Base-by-base conservation (phyloP, 1,284 basidiomycete genomes). In the Heterobasidion irregulare region DNA sequence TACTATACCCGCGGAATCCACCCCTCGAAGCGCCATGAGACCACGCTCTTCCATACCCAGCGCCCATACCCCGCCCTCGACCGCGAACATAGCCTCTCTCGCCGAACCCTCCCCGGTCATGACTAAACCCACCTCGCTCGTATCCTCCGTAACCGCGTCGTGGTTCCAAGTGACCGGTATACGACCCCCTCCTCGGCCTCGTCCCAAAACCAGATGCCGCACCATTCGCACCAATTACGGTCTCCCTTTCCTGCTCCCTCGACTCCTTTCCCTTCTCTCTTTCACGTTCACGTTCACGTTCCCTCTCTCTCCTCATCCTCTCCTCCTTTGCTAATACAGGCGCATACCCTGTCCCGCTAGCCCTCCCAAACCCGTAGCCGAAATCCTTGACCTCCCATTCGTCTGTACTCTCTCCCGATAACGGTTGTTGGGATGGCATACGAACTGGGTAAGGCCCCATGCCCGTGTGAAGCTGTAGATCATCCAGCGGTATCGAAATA, bases 381-480 rank as follows among this genome's bases (percentile, higher is more conserved):
- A 74, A 86, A 63, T 87, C 76, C 58, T 75, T 78, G 48, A 86
- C 84, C 57, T 76, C 74, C 67, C 76, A 79, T 13, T 78, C 77
- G 54, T 77, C 76, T 33, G 33, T 8, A 18, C 59, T 64, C 46
- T 10, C 46, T 3, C 56, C 46, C 43, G 60, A 55, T 33, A 18
- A 56, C 36, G 48, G 57, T 47, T 47, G 61, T 10, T 54, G 38
- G 8, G 57, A 57, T 8, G 44, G 51, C 15, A 59, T 63, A 50
- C 56, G 65, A 9, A 59, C 59, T 6, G 50, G 55, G 48, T 59
- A 59, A 26, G 54, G 54, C 9, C 58, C 59, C 33, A 54, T 41
- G 9, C 52, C 56, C 8, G 44, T 52, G 52, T 57, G 56, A 12
- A 56, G 19, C 34, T 61, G 59, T n/a, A 56, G 44, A 10, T 54